Evolutionary conservation across 768 basidiomycete species (phyloP), one percentile per base, ranked within the genome.

Genomic region (Hypholoma sublateritium): DNA sequence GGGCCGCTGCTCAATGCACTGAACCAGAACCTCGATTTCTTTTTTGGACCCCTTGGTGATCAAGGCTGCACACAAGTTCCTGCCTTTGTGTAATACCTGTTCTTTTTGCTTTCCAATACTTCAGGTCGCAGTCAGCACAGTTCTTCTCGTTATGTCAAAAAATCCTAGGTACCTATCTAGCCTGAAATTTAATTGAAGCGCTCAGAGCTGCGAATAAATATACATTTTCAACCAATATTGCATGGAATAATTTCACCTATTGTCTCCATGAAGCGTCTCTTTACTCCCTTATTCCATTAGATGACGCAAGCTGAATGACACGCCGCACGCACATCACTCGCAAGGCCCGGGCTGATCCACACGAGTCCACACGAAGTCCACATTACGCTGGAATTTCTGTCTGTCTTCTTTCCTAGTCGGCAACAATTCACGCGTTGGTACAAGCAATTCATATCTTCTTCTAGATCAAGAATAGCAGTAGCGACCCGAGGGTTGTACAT

Each of bases 11-110:
- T 50, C 11, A 19, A 57, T 19, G 64, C 64, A 2, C 53, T 65
- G 16, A 65, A 63, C 32, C 50, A 47, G 22, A 65, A 65, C 41
- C 50, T 63, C 12, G 55, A 62, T 17, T 58, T 36, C 45, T 55
- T 65, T 6, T 65, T 44, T 47, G 14, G 34, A 13, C 43, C 59
- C 1, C 35, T 61, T 9, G 39, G 24, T 14, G 54, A 17, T 62
- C 21, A 28, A 24, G 52, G 42, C 6, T 64, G 62, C 22, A 50
- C 45, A 2, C 60, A 64, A 34, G 55, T 64, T 17, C 61, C 61
- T 46, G 54, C 58, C 8, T 64, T 57, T 22, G 55, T 50, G 21
- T 47, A 49, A 34, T 16, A 12, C 7, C 14, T 17, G 14, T 5
- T 17, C 3, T 41, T 4, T 41, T 41, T 9, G 11, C 13, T 13